Evolutionary conservation across 257 asterid species (phyloP), one percentile per base, ranked within the genome.

Genomic region (Fraxinus pennsylvanica): DNA sequence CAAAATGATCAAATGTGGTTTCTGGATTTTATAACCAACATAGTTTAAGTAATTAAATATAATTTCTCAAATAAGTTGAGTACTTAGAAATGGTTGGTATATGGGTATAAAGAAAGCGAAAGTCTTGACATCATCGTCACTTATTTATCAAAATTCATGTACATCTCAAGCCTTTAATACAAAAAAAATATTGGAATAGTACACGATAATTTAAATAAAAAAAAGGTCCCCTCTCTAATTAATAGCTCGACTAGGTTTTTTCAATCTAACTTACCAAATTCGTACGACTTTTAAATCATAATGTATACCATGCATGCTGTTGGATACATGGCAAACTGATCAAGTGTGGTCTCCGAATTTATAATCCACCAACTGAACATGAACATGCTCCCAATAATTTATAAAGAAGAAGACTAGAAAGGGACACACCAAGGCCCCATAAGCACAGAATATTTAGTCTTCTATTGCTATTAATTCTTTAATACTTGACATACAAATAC

Each of bases 351-450:
- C 65, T 65, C 67, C 29, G 38, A 61, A 63, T 50, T 82, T 71
- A 65, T 68, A 61, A 71, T 70, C 78, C 76, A 74, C 50, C 38
- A 71, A 69, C 72, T 73, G 79, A 61, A 74, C 70, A 79, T 72
- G 36, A 72, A 80, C 71, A 69, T 63, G 69, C 36, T 10, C 69
- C 17, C 57, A 68, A 74, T 39, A 68, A 35, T 84, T 47, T 78
- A 81, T 29, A 69, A 70, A 69, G 71, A 71, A 77, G 76, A 73
- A 73, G 74, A 68, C 68, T 66, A 80, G 74, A 45, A 17, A 80
- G 72, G 52, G 70, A 27, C 63, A 71, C 33, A 27, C 35, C 36
- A 25, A 61, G 83, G 77, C 25, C 85, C 86, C 83, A 72, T 80
- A 43, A 73, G 59, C 45, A 79, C 76, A 71, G 38, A 50, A 84